phyloP scores from a whole-genome alignment of 2,329 filamentous ascomycete genomes.

The Ascochyta viciae-villosae region DNA sequence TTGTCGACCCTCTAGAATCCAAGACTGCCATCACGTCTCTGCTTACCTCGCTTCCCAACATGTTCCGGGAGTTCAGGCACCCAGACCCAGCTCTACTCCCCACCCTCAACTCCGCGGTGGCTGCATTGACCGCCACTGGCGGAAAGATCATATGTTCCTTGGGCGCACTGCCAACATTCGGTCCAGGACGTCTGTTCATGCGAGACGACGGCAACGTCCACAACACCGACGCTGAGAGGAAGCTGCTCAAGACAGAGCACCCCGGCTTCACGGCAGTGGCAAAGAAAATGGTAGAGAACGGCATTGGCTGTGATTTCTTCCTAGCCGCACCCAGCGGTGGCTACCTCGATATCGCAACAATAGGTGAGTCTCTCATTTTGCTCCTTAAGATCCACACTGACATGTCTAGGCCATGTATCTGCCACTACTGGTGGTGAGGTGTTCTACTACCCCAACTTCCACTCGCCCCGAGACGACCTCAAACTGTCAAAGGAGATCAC shows the following conservation, averaged over 20 bases:
- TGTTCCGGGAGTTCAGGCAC: conserved; percentile 88
- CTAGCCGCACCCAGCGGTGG: conserved; percentile 87
- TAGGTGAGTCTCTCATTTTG: conserved; percentile 63
- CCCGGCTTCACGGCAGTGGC: conserved; percentile 85
- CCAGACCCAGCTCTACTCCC: conserved; percentile 89
- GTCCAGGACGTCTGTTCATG: conserved; percentile 82
- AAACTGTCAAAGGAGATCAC: conserved; percentile 86
- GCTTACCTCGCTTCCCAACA: conserved; percentile 79
- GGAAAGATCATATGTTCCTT: conserved; percentile 92
- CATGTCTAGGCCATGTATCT: conserved; percentile 73
- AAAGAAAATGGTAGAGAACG: conserved; percentile 84
- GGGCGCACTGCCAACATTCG: conserved; percentile 87
- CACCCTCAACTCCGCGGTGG: conserved; percentile 80
- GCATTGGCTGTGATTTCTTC: conserved; percentile 93
- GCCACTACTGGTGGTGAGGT: conserved; percentile 92
- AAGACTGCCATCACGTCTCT: conserved; percentile 87
- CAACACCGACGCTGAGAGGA: conserved; percentile 84
- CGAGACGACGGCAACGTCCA: conserved; percentile 88
- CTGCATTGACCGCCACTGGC: conserved; percentile 84
- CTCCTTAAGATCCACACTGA: neutral
- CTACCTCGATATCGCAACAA: conserved; percentile 91
- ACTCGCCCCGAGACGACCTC: conserved; percentile 81
- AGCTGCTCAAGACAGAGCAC: conserved; percentile 89
- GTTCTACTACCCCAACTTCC: conserved; percentile 97
- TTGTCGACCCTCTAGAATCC: conserved; percentile 92